These are phyloP conservation scores for Mollisiaceae sp. DNA, from an alignment of 2,329 filamentous ascomycete genomes.

Conservation along the genomic window DNA sequence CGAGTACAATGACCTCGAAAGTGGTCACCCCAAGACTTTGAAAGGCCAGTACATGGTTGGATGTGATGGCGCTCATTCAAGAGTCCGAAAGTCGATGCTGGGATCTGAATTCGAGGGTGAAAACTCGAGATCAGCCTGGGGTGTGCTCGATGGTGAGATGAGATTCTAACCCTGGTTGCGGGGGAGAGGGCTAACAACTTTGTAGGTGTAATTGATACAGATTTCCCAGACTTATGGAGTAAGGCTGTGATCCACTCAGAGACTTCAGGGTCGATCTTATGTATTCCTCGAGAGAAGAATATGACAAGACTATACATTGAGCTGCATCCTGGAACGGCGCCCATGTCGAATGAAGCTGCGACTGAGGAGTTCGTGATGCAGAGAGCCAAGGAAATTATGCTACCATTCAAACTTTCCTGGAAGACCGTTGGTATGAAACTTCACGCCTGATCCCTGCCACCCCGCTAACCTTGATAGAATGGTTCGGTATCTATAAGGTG, in stretches of 20 bases:
- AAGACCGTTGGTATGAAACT: constrained; percentile 77
- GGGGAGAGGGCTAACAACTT: constrained; percentile 49
- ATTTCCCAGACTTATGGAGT: constrained; percentile 66
- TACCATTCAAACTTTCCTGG: constrained; percentile 62
- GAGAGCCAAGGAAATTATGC: constrained; percentile 65
- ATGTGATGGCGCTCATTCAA: constrained; percentile 60
- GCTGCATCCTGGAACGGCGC: constrained; percentile 52
- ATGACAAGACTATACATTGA: constrained; percentile 70
- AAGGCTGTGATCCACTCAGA: constrained; percentile 60
- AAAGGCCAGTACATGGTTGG: constrained; percentile 69
- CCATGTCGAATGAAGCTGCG: constrained; percentile 45
- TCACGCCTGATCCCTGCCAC: constrained; percentile 30
- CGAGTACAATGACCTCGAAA: constrained; percentile 58
- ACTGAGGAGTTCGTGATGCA: constrained; percentile 74
- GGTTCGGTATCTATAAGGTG: constrained; percentile 65
- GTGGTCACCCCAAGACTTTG: constrained; percentile 58
- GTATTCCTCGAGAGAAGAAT: constrained; percentile 65
- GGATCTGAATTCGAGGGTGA: constrained; percentile 64
- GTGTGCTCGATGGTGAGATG: constrained; percentile 56
- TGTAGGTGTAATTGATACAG: constrained; percentile 46
- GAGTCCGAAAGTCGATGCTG: constrained; percentile 55
- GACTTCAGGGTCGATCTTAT: constrained; percentile 58
- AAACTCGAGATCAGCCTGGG: constrained; percentile 61
- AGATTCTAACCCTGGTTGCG: background rate
- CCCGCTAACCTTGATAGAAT: constrained; percentile 55